These are phyloP conservation scores for Fusarium annulatum DNA, from an alignment of 2,329 filamentous ascomycete genomes.

Conservation along the genomic window DNA sequence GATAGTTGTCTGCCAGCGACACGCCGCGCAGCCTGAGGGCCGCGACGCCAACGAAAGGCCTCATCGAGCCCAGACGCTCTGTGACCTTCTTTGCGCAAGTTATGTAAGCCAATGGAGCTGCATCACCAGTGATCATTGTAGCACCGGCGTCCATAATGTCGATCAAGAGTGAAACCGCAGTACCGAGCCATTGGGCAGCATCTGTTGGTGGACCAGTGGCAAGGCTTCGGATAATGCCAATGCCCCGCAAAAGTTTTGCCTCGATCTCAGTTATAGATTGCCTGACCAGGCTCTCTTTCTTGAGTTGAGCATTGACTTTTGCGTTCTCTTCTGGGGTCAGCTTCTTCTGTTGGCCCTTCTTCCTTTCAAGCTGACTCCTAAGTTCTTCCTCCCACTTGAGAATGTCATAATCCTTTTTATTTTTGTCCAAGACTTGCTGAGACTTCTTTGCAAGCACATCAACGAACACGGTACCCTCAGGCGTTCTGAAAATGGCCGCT, in stretches of 20 bases:
- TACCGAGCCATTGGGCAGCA: constrained; percentile 86
- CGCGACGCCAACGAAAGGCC: constrained; percentile 87
- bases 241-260: constrained; percentile 79
- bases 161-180: constrained; percentile 79
- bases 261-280: constrained; percentile 76
- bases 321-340: constrained; percentile 87
- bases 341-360: constrained; percentile 92
- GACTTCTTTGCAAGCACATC: constrained; percentile 90
- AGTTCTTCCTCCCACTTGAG: constrained; percentile 98
- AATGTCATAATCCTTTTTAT: constrained; percentile 93
- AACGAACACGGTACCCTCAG: constrained; percentile 87
- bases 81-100: constrained; percentile 81
- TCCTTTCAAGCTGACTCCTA: constrained; percentile 85
- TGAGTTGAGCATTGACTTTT: constrained; percentile 90
- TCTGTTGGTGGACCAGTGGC: constrained; percentile 91
- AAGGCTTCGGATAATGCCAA: constrained; percentile 86
- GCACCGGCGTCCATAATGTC: constrained; percentile 82
- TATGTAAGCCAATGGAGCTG: constrained; percentile 81
- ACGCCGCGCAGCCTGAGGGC: constrained; percentile 83
- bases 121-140: constrained; percentile 82
- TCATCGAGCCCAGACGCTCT: constrained; percentile 77
- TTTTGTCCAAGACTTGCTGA: constrained; percentile 79
- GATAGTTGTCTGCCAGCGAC: constrained; percentile 76
- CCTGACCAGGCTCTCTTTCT: constrained; percentile 85
- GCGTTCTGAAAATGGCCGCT: constrained; percentile 91